These are phyloP conservation scores for Sphagnum tenellum DNA, from an alignment of 225 moss, liverwort and hornwort species.

Conservation along the genomic window DNA sequence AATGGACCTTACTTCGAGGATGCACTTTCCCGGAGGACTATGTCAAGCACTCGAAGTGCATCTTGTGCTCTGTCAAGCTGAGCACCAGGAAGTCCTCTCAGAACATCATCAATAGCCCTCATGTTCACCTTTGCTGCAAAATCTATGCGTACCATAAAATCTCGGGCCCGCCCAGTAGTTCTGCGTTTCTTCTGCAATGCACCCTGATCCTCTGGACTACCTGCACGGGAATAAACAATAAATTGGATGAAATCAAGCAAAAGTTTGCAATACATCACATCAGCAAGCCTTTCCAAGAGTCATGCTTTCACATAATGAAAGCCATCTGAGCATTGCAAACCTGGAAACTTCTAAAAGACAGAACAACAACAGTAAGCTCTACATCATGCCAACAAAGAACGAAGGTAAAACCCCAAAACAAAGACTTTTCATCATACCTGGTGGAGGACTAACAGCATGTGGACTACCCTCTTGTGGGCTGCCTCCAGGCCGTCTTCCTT, in stretches of 20 bases:
- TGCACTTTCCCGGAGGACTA: slow-evolving; percentile 80
- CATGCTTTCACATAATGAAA: too few relatives aligned
- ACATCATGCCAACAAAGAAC: too few relatives aligned
- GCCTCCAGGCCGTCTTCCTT: slow-evolving; percentile 25
- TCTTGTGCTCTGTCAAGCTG: slow-evolving; percentile 56
- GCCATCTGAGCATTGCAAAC: too few relatives aligned
- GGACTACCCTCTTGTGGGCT: slow-evolving; percentile 29
- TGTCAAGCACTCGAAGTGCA: slow-evolving; percentile 79
- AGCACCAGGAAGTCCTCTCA: slow-evolving; percentile 38
- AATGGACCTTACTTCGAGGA: slow-evolving; percentile 33
- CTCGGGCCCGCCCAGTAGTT: slow-evolving; percentile 45
- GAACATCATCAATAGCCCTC: slow-evolving; percentile 59
- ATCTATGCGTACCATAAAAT: slow-evolving; percentile 57
- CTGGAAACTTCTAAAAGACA: too few relatives aligned
- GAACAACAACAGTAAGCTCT: too few relatives aligned
- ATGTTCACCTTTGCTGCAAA: slow-evolving; percentile 73
- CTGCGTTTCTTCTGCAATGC: slow-evolving; percentile 30
- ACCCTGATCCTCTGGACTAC: slow-evolving; percentile 29
- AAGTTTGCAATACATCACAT: slow-evolving; percentile 3
- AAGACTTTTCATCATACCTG: too few relatives aligned
- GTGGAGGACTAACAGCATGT: neutral
- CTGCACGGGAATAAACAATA: neutral
- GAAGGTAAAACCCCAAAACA: too few relatives aligned
- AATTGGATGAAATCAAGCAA: neutral
- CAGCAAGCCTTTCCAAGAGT: neutral